Base-by-base conservation (phyloP, 305 asterid species). In the Fraxinus greggii region DNA sequence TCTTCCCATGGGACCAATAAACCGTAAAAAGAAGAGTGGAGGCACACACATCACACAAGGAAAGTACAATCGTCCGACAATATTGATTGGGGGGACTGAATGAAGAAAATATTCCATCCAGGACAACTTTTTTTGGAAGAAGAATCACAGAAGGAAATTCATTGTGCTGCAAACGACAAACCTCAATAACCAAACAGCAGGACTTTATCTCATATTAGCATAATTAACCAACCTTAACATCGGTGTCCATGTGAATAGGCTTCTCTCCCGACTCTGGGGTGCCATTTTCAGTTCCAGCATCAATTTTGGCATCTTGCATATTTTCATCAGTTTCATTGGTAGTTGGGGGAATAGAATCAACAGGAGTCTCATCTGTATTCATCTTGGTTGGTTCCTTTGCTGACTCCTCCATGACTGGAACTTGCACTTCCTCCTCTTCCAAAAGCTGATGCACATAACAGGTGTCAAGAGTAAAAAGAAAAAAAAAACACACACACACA, bases 201-300 rank as follows among this genome's bases (percentile, higher is more conserved):
- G 63, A 54, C 24, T n/a, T 51, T n/a, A 54, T 54, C 24, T 5
- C 24, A 54, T 7, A 54, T 54, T 54, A 54, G 63, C 63, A n/a
- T 54, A 54, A 1, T 1, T 75, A 76, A 48, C 88, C 79, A 38
- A 92, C 99, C 97, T 94, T 93, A 28, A 88, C 56, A 80, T 92
- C 97, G 13, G 96, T 92, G 75, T 93, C 99, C 97, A 90, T 91
- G 82, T 92, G 93, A 56, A 79, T 84, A 38, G 93, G 72, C 84
- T 89, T 92, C 63, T 91, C 98, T 40, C 92, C 93, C 0, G 93
- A 82, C 69, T 89, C 98, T 0, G 90, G 91, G 21, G 77, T 90
- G 61, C 94, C 97, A 86, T 93, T 94, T 85, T 92, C 98, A 82
- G 89, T 83, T 45, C 83, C 93, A 48, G 78, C 90, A 75, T 88